Base-by-base conservation (phyloP, 202 grass and related monocot species). In the Schoenoplectus triqueter region DNA sequence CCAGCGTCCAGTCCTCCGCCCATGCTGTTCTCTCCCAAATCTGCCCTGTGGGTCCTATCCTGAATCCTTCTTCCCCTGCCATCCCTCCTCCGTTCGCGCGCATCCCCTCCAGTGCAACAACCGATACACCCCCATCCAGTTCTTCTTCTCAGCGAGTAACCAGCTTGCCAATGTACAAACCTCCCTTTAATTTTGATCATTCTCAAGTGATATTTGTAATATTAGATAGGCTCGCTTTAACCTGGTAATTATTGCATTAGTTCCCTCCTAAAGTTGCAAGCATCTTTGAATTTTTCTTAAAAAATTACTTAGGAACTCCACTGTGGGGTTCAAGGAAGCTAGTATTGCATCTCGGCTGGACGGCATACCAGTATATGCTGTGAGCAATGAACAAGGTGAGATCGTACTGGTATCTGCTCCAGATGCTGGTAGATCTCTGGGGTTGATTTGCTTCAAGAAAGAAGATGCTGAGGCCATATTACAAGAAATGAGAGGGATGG, bases 361-460 rank as follows among this genome's bases (percentile, higher is more conserved):
- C 19, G 95, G 95, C 5, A 90, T 98, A 69, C 95, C 95, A 70
- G 92, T 95, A 3, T 98, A 95, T 80, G 92, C 92, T 46, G 88
- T 98, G 81, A 92, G 91, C 55, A 98, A 93, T 84, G 49, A 82
- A 10, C 80, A 87, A 6, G 90, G 90, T 13, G 91, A 98, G 89
- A 88, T 98, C 45, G 91, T 98, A 55, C 88, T 98, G 48, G 88
- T 98, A 64, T 95, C 91, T 1, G 90, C 86, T 61, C 6, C 88
- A 8, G 31, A 77, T 63, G 52, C 52, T 9, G 81, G 31, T 14
- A 90, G 81, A 83, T 88, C 86, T 15, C 91, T 98, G 7, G 95
- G 92, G 2, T 81, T 98, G 48, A 92, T 98, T 66, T 98, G 92
- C 90, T 95, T 98, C 73, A 85, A 84, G 66, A 91, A 73, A 86